Conservation (phyloP, 2,329 filamentous ascomycete genomes). For the Chaetomium sp. region DNA sequence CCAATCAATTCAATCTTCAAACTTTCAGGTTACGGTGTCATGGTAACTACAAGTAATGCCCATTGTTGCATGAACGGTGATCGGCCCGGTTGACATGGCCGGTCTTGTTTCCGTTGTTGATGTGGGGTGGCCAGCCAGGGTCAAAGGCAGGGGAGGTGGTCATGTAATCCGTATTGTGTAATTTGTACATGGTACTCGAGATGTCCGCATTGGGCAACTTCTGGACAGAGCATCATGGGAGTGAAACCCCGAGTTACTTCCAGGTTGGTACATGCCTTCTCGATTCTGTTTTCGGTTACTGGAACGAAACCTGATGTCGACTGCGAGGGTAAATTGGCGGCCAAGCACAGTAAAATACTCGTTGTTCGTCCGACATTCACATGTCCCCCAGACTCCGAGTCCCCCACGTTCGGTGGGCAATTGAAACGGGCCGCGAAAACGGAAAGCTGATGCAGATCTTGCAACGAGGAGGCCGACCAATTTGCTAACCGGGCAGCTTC, state of each 20-base stretch:
- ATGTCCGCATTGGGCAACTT: not conserved
- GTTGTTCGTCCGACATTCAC: too few relatives aligned
- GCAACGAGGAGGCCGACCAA: conserved; percentile 1
- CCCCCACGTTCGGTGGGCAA: not conserved
- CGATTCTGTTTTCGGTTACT: not conserved
- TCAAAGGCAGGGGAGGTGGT: not conserved
- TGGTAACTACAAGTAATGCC: too few relatives aligned
- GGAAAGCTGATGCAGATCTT: conserved; percentile 2
- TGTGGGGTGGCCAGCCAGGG: not conserved
- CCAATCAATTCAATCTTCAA: too few relatives aligned
- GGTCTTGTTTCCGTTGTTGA: not conserved
- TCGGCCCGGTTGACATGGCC: not conserved
- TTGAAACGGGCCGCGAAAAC: not conserved
- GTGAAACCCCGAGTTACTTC: not conserved
- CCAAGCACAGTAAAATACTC: not conserved
- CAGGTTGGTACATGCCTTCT: too few relatives aligned
- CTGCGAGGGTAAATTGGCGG: not conserved
- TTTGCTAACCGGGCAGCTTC: not conserved
- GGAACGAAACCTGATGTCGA: not conserved
- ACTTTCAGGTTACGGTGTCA: too few relatives aligned
- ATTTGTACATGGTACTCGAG: not conserved
- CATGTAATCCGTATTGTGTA: too few relatives aligned
- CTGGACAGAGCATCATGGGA: not conserved
- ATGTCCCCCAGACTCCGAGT: not conserved
- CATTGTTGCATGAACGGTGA: too few relatives aligned